Percentiles rank a stretch among this genome's conserved stretches.
Conservation (phyloP, 352 stramenopile genomes). For the Phytophthora sojae region DNA sequence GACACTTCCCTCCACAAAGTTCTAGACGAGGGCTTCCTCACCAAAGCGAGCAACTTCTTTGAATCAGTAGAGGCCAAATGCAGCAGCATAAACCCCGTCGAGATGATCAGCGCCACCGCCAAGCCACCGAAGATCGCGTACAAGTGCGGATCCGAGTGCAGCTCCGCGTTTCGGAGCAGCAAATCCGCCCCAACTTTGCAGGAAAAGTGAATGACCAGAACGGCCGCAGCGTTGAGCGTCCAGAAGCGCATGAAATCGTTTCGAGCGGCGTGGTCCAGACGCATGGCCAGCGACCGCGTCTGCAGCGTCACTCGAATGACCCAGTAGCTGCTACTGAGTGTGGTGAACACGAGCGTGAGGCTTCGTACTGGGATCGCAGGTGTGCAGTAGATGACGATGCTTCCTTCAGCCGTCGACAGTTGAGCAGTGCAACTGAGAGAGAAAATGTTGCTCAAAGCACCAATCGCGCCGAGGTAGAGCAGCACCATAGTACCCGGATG, state of each 20-base stretch:
- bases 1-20: slow-evolving; percentile 14
- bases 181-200: slow-evolving; percentile 39
- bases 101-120: slow-evolving; percentile 38
- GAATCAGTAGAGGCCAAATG: slow-evolving; percentile 27
- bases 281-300: slow-evolving; percentile 32
- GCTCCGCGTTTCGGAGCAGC: slow-evolving; percentile 33
- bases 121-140: slow-evolving; percentile 49
- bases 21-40: background rate
- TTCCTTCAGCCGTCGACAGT: slow-evolving; percentile 34
- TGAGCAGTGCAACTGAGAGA: slow-evolving; percentile 44
- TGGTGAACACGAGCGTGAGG: slow-evolving; percentile 43
- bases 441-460: slow-evolving; percentile 55
- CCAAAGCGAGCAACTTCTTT: slow-evolving; percentile 6
- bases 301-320: slow-evolving; percentile 47
- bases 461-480: slow-evolving; percentile 48
- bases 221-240: slow-evolving; percentile 21
- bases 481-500: slow-evolving; percentile 43
- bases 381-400: slow-evolving; percentile 44
- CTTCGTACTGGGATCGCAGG: slow-evolving; percentile 43
- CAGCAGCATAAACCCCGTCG: slow-evolving; percentile 32
- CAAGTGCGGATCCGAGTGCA: slow-evolving; percentile 47
- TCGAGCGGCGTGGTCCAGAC: slow-evolving; percentile 32
- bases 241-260: slow-evolving; percentile 39
- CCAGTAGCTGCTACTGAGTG: slow-evolving; percentile 52
- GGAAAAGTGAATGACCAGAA: slow-evolving; percentile 38